phyloP scores from a whole-genome alignment of 2,329 filamentous ascomycete species.

The Colletotrichum horii region DNA sequence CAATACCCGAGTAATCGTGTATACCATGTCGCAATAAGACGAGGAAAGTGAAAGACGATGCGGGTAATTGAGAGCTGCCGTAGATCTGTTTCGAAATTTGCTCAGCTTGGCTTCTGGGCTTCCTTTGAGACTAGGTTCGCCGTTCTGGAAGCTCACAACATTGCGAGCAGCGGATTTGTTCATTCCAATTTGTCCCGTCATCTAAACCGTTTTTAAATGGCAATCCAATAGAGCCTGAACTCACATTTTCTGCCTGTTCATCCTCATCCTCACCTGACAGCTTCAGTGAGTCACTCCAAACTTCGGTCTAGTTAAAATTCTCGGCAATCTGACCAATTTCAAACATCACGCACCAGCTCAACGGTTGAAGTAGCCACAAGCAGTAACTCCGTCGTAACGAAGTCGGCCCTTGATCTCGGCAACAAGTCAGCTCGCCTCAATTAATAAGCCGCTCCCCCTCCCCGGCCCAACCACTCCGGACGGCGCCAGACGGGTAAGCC shows the following conservation, averaged over 20 bases:
- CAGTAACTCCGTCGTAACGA: not conserved
- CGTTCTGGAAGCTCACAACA: not conserved
- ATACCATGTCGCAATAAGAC: not conserved
- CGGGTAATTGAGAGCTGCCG: not conserved
- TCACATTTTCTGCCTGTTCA: not conserved
- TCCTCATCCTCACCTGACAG: not conserved
- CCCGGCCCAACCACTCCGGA: slow-evolving; percentile 6
- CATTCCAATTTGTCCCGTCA: not conserved
- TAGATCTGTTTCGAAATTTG: not conserved
- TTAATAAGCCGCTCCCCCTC: not conserved
- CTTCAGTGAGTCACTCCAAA: not conserved
- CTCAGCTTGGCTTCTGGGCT: not conserved
- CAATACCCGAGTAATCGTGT: not conserved
- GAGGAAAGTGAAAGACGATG: not conserved
- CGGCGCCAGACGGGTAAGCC: not conserved
- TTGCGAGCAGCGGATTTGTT: not conserved
- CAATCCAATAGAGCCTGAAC: not conserved
- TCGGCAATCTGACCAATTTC: not conserved
- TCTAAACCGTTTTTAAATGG: not conserved
- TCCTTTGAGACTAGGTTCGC: not conserved
- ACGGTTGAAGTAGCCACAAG: not conserved
- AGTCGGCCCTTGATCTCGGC: not conserved
- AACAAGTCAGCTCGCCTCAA: not conserved
- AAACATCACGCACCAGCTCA: not conserved
- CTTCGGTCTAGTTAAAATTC: not conserved